These are phyloP conservation scores for Plasmodium knowlesi DNA, from an alignment of 169 alveolate genomes.

Conservation along the genomic window DNA sequence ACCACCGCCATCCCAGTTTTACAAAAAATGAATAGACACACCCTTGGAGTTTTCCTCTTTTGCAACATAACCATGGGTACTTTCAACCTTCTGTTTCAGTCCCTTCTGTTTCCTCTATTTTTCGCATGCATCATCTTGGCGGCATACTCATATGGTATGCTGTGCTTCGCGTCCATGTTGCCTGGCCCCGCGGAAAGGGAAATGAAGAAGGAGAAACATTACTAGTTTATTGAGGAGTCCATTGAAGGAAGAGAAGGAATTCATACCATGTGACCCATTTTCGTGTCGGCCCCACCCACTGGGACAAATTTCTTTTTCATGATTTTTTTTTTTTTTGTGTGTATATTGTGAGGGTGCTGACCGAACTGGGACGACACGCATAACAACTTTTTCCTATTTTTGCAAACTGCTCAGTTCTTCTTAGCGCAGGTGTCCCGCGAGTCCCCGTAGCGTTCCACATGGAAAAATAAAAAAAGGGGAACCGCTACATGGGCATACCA, in stretches of 20 bases:
- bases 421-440: not conserved
- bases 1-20: slow-evolving; percentile 13
- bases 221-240: not conserved
- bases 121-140: slow-evolving; percentile 10
- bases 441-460: not conserved
- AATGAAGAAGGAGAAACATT: not conserved
- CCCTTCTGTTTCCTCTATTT: slow-evolving; percentile 37
- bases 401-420: not conserved
- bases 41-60: slow-evolving; percentile 20
- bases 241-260: not conserved
- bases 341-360: not conserved
- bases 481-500: not conserved
- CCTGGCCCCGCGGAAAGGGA: not conserved
- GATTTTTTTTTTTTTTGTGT: too few relatives aligned
- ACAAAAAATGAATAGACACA: slow-evolving; percentile 15
- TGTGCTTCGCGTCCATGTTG: slow-evolving; percentile 7
- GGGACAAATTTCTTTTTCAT: not conserved
- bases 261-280: not conserved
- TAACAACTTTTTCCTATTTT: not conserved
- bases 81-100: slow-evolving; percentile 38
- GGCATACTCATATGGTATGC: slow-evolving; percentile 1
- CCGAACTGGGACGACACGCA: not conserved
- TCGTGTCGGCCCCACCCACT: not conserved
- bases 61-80: slow-evolving; percentile 35
- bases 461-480: not conserved